phyloP scores from a whole-genome alignment of 345 rosid genomes.

The Gossypium rotundifolium region DNA sequence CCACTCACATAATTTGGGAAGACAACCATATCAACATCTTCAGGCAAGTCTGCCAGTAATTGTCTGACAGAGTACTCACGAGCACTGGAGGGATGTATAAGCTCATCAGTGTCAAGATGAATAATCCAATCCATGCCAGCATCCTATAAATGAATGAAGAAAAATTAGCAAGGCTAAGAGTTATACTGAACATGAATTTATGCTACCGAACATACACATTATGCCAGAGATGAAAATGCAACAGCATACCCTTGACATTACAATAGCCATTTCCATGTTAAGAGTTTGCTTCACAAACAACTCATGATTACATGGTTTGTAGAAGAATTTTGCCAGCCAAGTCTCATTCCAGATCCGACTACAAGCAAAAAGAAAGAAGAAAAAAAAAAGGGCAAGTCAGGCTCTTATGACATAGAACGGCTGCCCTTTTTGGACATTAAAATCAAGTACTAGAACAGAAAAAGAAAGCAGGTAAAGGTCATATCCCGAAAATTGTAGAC shows the following conservation, averaged over 20 bases:
- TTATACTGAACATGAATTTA: not conserved
- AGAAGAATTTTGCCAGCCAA: slow-evolving; percentile 86
- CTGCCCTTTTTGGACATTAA: not conserved
- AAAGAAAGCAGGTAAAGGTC: too few species aligned
- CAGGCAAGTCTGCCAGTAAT: slow-evolving; percentile 57
- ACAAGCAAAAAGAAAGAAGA: slow-evolving; percentile 13
- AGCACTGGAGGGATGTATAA: slow-evolving; percentile 73
- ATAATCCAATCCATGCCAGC: slow-evolving; percentile 81
- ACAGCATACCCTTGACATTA: slow-evolving; percentile 73
- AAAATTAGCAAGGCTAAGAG: not conserved
- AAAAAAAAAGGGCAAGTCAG: not conserved
- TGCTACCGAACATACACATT: slow-evolving; percentile 5
- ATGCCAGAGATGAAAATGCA: not conserved
- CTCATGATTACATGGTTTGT: slow-evolving; percentile 88
- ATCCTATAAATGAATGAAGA: slow-evolving; percentile 36
- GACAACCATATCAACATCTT: slow-evolving; percentile 60
- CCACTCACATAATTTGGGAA: slow-evolving; percentile 90
- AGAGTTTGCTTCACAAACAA: slow-evolving; percentile 93
- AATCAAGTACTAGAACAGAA: not conserved
- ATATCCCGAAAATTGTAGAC: too few species aligned
- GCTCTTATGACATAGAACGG: not conserved
- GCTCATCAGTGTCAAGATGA: slow-evolving; percentile 94
- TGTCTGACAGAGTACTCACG: slow-evolving; percentile 73
- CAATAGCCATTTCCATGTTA: slow-evolving; percentile 96
- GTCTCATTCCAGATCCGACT: slow-evolving; percentile 98